Percentiles rank a stretch among this genome's conserved stretches.
Evolutionary conservation across 2,329 filamentous ascomycete species (phyloP).

Genomic region (Colletotrichum graminicola): DNA sequence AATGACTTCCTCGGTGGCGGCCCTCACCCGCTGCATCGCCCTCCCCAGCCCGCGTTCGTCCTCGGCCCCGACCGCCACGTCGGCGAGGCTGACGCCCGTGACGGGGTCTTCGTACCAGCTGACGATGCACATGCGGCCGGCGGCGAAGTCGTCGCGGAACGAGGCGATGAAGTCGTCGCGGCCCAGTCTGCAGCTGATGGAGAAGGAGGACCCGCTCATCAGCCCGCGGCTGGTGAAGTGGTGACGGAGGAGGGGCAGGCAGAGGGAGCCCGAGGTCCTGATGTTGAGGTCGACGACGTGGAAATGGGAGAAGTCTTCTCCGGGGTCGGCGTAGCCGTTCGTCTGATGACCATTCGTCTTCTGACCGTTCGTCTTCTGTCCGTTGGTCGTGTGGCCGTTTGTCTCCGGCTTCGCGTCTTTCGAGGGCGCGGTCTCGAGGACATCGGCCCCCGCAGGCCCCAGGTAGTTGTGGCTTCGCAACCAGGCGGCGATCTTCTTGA

Average conservation of each 20-base stretch:
- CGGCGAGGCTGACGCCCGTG: constrained; percentile 46
- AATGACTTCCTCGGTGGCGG: constrained; percentile 47
- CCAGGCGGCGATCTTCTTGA: constrained; percentile 46
- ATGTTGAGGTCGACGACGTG: constrained; percentile 53
- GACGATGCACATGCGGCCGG: constrained; percentile 48
- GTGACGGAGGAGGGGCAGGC: constrained; percentile 47
- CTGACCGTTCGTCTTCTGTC: background rate
- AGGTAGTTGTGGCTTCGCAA: constrained; percentile 48
- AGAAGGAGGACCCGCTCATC: constrained; percentile 48
- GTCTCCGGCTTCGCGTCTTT: constrained; percentile 17
- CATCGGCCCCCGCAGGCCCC: constrained; percentile 51
- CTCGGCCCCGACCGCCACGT: constrained; percentile 49
- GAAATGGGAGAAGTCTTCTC: constrained; percentile 36
- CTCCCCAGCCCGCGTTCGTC: constrained; percentile 44
- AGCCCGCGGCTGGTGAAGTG: constrained; percentile 48
- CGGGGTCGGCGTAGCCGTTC: background rate
- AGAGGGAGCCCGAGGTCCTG: constrained; percentile 50
- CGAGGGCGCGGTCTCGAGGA: constrained; percentile 47
- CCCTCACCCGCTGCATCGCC: constrained; percentile 46
- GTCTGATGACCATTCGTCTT: constrained; percentile 17
- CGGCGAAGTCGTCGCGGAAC: constrained; percentile 46
- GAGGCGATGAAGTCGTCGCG: constrained; percentile 46
- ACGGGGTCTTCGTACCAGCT: constrained; percentile 51
- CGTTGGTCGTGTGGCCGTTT: constrained; percentile 28
- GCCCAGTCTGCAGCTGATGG: constrained; percentile 43